A percentile compares a stretch with the other conserved stretches of the same genome.
These are phyloP conservation scores for Colletotrichum phormii DNA, from an alignment of 2,329 filamentous ascomycete species.

Conservation along the genomic window DNA sequence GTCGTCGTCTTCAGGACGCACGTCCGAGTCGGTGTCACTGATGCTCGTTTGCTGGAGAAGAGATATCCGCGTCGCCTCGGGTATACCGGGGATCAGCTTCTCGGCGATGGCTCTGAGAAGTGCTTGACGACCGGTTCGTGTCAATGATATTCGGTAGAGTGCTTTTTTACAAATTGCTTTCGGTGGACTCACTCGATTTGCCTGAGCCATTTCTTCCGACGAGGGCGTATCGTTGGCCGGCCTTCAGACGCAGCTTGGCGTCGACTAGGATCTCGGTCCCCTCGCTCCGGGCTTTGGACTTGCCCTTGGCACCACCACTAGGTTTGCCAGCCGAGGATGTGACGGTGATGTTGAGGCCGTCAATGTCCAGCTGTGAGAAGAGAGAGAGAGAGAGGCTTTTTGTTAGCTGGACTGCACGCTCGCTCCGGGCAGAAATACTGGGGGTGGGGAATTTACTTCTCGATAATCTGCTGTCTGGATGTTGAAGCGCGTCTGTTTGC, in stretches of 20 bases:
- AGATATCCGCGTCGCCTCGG: conserved; percentile 72
- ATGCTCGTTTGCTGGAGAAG: conserved; percentile 76
- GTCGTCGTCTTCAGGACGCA: conserved; percentile 5
- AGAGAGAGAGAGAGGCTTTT: conserved; percentile 42
- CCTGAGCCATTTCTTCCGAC: conserved; percentile 85
- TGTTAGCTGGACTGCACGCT: not conserved
- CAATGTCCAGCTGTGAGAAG: conserved; percentile 68
- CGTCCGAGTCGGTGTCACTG: conserved; percentile 44
- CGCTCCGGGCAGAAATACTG: not conserved
- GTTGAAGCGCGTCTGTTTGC: conserved; percentile 76
- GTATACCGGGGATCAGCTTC: conserved; percentile 82
- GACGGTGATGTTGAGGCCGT: conserved; percentile 78
- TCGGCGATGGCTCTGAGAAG: conserved; percentile 80
- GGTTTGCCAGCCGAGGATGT: conserved; percentile 53
- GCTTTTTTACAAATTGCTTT: not conserved
- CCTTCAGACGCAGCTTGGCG: conserved; percentile 78
- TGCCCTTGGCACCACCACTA: conserved; percentile 59
- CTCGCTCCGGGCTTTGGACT: conserved; percentile 56
- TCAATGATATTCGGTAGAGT: not conserved
- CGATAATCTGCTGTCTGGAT: conserved; percentile 65
- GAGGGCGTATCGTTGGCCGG: conserved; percentile 80
- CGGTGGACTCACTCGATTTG: conserved; percentile 74
- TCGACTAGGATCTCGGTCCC: conserved; percentile 77
- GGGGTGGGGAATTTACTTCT: conserved; percentile 57
- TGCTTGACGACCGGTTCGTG: conserved; percentile 54